Conservation (phyloP, 1,284 basidiomycete genomes). For the Leccinum angustisporum region DNA sequence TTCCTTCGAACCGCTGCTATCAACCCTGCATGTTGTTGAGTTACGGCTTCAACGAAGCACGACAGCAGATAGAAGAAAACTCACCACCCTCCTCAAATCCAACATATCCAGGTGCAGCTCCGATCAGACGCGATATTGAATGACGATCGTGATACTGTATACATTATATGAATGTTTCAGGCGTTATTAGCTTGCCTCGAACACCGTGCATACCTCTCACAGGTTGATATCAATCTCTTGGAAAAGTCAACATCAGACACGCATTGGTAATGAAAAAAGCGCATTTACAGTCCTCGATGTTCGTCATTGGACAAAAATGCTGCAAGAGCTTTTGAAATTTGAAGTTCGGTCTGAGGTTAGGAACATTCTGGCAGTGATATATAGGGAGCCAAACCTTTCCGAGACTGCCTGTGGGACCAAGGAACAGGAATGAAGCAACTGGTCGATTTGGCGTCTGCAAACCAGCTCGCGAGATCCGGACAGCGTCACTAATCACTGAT, state of each 20-base stretch:
- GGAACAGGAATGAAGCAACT: conserved; percentile 89
- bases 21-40: conserved; percentile 45
- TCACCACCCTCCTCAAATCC: conserved; percentile 89
- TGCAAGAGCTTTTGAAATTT: conserved; percentile 86
- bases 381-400: conserved; percentile 54
- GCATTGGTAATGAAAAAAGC: background rate
- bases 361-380: background rate
- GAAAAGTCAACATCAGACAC: background rate
- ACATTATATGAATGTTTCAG: background rate
- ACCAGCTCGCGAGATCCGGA: conserved; percentile 88
- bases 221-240: conserved; percentile 85
- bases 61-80: background rate
- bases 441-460: conserved; percentile 85
- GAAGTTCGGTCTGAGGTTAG: conserved; percentile 74
- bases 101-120: conserved; percentile 64
- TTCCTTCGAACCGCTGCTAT: conserved; percentile 86
- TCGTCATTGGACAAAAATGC: conserved; percentile 88
- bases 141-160: conserved; percentile 86
- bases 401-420: conserved; percentile 81
- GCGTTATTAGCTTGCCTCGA: background rate
- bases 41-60: background rate
- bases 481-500: conserved; percentile 79
- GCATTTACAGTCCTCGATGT: conserved; percentile 71
- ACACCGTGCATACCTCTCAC: conserved; percentile 56
- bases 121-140: conserved; percentile 87